Conservation (phyloP, 768 basidiomycete species). For the Naematelia encephala region DNA sequence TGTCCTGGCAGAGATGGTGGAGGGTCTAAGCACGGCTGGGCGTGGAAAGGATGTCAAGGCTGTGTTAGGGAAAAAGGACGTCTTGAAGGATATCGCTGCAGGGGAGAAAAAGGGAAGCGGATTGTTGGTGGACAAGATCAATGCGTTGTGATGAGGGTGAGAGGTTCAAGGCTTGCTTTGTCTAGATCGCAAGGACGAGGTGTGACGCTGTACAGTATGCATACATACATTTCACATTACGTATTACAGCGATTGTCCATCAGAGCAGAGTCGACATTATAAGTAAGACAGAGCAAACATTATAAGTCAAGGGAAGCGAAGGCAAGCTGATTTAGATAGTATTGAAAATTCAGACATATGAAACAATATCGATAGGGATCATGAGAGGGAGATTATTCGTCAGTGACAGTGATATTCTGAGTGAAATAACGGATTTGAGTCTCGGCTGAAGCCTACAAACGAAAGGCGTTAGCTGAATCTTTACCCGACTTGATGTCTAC, state of each 20-base stretch:
- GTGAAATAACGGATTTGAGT: constrained; percentile 22
- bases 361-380: too few species aligned
- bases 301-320: too few species aligned
- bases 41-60: constrained; percentile 50
- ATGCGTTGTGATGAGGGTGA: neutral
- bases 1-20: constrained; percentile 44
- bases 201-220: too few species aligned
- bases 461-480: neutral
- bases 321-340: too few species aligned
- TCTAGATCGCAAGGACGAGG: too few species aligned
- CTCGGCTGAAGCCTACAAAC: constrained; percentile 9
- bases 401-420: constrained; percentile 6
- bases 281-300: too few species aligned
- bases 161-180: too few species aligned
- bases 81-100: constrained; percentile 54
- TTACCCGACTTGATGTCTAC: neutral
- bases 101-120: constrained; percentile 67
- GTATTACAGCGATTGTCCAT: too few species aligned
- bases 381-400: too few species aligned
- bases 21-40: constrained; percentile 29
- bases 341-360: too few species aligned
- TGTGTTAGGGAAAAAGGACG: constrained; percentile 12
- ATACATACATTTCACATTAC: too few species aligned
- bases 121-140: constrained; percentile 61
- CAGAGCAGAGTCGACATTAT: too few species aligned